Base-by-base conservation (phyloP, 106 monocot genomes). In the Acorus gramineus region DNA sequence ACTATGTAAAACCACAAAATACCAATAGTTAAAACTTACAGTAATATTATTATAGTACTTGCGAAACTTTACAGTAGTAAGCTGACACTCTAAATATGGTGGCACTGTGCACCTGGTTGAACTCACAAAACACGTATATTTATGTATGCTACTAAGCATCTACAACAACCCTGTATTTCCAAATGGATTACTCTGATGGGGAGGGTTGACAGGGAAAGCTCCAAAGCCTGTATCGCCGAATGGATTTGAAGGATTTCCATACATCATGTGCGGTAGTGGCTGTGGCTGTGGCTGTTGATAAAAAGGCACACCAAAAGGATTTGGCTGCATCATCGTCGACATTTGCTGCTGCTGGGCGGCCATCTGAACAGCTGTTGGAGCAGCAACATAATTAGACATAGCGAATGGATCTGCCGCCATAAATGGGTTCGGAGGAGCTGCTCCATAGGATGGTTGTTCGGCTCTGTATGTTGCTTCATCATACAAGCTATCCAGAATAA, bases 401-500 rank as follows among this genome's bases (percentile, higher is more conserved):
- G 78, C 75, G 49, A 89, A 89, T 8, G 84, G 88, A 58, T 89
- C 88, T 0, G 73, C 47, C 3, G 67, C 10, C 74, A 86, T 66
- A 69, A 89, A 89, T 11, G 89, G 89, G 61, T 89, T 85, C 49
- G 77, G 66, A 12, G 77, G n/a, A 7, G 76, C 3, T 4, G 77
- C 8, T 47, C 78, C 81, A 43, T 81, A 76, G 11, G 44, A 55
- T 51, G 74, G 77, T 51, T 89, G 79, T 42, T 72, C 74, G 59
- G 72, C 82, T 68, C 85, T 80, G 47, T 86, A 83, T 46, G 89
- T 68, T 60, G 77, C 82, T 7, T 90, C 89, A 51, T 86, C 86
- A 53, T 90, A 90, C 46, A 90, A 64, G 42, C 89, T 90, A 43
- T 90, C 86, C 43, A 90, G 54, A 57, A 53, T 83, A 50, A 90